Percentiles rank a stretch among this genome's conserved stretches.
Conservation (phyloP, 352 stramenopile species). For the Phytophthora pistaciae region DNA sequence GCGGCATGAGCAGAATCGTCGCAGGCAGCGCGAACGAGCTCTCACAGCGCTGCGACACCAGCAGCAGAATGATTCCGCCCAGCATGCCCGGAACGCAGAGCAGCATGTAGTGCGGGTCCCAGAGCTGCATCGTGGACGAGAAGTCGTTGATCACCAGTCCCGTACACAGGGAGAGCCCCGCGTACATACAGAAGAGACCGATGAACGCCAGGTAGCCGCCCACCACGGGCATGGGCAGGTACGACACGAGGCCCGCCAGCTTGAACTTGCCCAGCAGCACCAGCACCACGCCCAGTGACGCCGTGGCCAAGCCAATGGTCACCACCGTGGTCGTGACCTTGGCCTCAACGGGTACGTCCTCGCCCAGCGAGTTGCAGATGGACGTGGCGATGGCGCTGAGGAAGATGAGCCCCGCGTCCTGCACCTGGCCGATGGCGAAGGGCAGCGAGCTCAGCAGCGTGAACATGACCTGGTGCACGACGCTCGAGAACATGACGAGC, state of each 20-base stretch:
- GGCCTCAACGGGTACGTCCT: slow-evolving; percentile 65
- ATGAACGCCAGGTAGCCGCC: slow-evolving; percentile 98
- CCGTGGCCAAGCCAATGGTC: slow-evolving; percentile 92
- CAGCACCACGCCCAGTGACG: slow-evolving; percentile 93
- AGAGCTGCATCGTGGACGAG: slow-evolving; percentile 79
- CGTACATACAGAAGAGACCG: slow-evolving; percentile 96
- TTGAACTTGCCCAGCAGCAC: slow-evolving; percentile 95
- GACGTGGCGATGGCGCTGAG: slow-evolving; percentile 95
- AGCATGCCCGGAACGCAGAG: slow-evolving; percentile 89
- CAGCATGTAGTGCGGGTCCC: slow-evolving; percentile 70
- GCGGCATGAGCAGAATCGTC: slow-evolving; percentile 89
- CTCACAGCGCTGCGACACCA: slow-evolving; percentile 83
- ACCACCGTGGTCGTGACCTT: slow-evolving; percentile 96
- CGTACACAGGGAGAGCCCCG: slow-evolving; percentile 93
- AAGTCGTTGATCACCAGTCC: slow-evolving; percentile 91
- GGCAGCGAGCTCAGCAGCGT: slow-evolving; percentile 92
- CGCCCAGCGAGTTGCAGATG: slow-evolving; percentile 84
- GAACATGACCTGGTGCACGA: slow-evolving; percentile 95
- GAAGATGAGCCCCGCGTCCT: slow-evolving; percentile 99
- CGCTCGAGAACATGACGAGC: slow-evolving; percentile 96
- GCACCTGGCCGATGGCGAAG: slow-evolving; percentile 98
- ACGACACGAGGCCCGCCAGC: slow-evolving; percentile 95
- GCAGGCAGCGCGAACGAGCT: slow-evolving; percentile 79
- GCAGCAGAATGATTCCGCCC: slow-evolving; percentile 84
- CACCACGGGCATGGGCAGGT: slow-evolving; percentile 97